phyloP scores from a whole-genome alignment of 441 rosid species.

The Hura crepitans region DNA sequence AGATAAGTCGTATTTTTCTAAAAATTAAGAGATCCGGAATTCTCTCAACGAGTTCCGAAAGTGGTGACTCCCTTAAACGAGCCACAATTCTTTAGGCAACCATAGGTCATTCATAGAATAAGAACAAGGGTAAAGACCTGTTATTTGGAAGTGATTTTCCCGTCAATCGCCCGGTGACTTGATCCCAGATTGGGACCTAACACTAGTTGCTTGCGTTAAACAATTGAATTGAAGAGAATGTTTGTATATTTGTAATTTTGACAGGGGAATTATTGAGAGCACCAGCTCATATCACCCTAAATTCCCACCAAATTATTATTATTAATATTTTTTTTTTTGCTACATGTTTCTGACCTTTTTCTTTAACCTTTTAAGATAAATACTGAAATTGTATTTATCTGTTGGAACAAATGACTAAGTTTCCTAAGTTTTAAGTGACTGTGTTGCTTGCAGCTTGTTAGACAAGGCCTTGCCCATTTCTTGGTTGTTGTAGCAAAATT shows the following conservation, averaged over 20 bases:
- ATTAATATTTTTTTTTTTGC: neutral
- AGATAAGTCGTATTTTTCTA: too few species aligned
- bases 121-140: too few species aligned
- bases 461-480: neutral
- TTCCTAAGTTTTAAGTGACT: too few species aligned
- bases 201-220: too few species aligned
- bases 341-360: neutral
- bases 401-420: neutral
- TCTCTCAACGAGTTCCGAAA: too few species aligned
- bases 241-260: neutral
- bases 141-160: too few species aligned
- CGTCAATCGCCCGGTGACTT: too few species aligned
- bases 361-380: neutral
- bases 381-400: neutral
- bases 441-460: neutral
- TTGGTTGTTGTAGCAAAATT: neutral
- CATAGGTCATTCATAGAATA: too few species aligned
- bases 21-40: too few species aligned
- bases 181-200: too few species aligned
- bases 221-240: neutral
- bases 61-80: too few species aligned
- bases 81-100: too few species aligned
- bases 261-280: neutral
- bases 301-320: neutral
- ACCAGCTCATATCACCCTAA: neutral